Conservation (phyloP, 2,329 filamentous ascomycete species). For the Akanthomyces muscarius region DNA sequence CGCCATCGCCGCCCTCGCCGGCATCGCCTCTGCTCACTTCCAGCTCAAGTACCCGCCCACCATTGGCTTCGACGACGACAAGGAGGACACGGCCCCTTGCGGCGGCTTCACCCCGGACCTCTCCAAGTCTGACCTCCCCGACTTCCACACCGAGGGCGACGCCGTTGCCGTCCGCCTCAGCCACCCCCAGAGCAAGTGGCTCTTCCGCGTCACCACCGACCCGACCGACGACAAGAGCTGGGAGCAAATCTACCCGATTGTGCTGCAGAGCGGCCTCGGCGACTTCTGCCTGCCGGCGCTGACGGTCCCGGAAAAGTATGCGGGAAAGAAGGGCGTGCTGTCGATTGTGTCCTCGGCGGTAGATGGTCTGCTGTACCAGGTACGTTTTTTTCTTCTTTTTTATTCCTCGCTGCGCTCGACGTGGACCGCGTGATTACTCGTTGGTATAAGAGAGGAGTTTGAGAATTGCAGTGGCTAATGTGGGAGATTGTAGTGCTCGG, state of each 20-base stretch:
- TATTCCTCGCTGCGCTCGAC: constrained; percentile 2
- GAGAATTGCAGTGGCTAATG: background rate
- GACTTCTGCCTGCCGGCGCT: constrained; percentile 50
- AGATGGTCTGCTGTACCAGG: constrained; percentile 54
- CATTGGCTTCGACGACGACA: constrained; percentile 46
- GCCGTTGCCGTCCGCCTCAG: constrained; percentile 44
- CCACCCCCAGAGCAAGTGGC: constrained; percentile 52
- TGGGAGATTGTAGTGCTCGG: constrained; percentile 42
- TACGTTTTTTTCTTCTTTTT: background rate
- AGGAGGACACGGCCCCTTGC: constrained; percentile 45
- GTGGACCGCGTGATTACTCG: background rate
- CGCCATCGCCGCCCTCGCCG: constrained; percentile 35
- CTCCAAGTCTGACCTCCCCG: constrained; percentile 41
- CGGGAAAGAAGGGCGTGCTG: constrained; percentile 53
- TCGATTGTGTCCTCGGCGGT: constrained; percentile 47
- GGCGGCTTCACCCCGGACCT: constrained; percentile 50
- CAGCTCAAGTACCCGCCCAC: constrained; percentile 44
- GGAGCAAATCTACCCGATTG: constrained; percentile 51
- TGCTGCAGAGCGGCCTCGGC: constrained; percentile 52
- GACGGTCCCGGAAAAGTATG: constrained; percentile 45
- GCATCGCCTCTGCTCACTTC: constrained; percentile 51
- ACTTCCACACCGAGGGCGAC: constrained; percentile 57
- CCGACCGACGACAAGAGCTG: constrained; percentile 38
- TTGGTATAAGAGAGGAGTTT: too few relatives aligned
- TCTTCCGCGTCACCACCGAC: constrained; percentile 56